Evolutionary conservation across 2,329 filamentous ascomycete genomes (phyloP).

Genomic region (Pseudocercospora eumusae): DNA sequence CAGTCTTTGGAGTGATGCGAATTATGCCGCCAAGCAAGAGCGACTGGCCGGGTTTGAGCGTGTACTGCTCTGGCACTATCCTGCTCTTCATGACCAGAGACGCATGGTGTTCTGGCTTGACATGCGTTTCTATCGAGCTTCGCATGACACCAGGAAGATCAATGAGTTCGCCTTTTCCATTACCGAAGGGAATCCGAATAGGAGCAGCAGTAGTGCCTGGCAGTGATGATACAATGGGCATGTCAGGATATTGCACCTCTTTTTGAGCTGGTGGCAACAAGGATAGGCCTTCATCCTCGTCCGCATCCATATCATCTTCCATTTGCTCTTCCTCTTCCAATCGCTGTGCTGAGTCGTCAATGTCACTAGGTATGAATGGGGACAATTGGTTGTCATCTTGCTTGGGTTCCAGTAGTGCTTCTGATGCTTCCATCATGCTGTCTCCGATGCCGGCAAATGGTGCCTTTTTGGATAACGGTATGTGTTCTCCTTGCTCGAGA

Average conservation of each 20-base stretch:
- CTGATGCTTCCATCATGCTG: slow-evolving; percentile 15
- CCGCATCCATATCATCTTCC: slow-evolving; percentile 26
- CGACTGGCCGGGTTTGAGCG: slow-evolving; percentile 74
- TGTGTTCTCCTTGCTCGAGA: background rate
- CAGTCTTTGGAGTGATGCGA: slow-evolving; percentile 74
- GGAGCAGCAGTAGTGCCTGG: slow-evolving; percentile 94
- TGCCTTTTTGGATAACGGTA: background rate
- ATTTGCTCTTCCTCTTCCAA: slow-evolving; percentile 6
- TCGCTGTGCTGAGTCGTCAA: background rate
- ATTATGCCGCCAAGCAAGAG: slow-evolving; percentile 79
- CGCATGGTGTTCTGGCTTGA: slow-evolving; percentile 64
- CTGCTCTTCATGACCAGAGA: slow-evolving; percentile 78
- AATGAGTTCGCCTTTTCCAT: slow-evolving; percentile 83
- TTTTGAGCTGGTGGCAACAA: slow-evolving; percentile 75
- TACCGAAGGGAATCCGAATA: slow-evolving; percentile 87
- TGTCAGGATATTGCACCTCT: slow-evolving; percentile 74
- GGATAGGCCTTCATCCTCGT: slow-evolving; percentile 33
- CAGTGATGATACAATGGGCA: slow-evolving; percentile 82
- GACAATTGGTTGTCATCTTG: background rate
- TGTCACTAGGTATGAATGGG: background rate
- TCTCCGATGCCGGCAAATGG: slow-evolving; percentile 9
- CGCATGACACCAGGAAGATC: slow-evolving; percentile 86
- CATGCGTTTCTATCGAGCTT: slow-evolving; percentile 69
- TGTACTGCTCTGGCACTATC: slow-evolving; percentile 69
- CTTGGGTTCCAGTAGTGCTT: background rate